Conservation (phyloP, 192 early-diverging fungal species). For the Gryganskiella cystojenkinii region DNA sequence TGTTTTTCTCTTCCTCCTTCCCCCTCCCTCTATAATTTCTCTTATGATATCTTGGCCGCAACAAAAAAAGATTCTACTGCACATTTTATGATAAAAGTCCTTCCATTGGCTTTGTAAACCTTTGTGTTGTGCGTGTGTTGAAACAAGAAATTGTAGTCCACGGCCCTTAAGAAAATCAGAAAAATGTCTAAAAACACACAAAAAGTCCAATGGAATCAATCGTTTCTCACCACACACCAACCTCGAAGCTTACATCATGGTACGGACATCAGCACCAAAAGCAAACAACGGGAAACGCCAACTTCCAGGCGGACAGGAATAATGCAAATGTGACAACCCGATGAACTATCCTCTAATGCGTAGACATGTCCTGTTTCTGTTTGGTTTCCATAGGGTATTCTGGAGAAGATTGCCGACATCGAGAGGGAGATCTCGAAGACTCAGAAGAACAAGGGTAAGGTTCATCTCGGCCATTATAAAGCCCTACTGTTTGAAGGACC, state of each 20-base stretch:
- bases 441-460: slow-evolving; percentile 98
- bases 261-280: slow-evolving; percentile 10
- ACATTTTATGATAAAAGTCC: too few relatives aligned
- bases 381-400: slow-evolving; percentile 66
- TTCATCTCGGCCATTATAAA: too few relatives aligned
- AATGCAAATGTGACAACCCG: too few relatives aligned
- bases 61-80: too few relatives aligned
- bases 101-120: too few relatives aligned
- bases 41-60: not conserved
- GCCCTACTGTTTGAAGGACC: too few relatives aligned
- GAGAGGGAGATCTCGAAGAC: slow-evolving; percentile 92
- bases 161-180: not conserved
- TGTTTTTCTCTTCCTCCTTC: not conserved
- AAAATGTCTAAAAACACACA: not conserved
- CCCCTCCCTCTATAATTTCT: not conserved
- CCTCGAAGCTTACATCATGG: slow-evolving; percentile 26
- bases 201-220: slow-evolving; percentile 17
- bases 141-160: not conserved
- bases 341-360: too few relatives aligned
- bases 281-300: not conserved
- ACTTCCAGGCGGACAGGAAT: too few relatives aligned
- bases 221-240: slow-evolving; percentile 2
- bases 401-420: slow-evolving; percentile 92
- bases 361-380: too few relatives aligned
- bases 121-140: not conserved